Base-by-base conservation (phyloP, 345 rosid genomes). In the Iberis pinnata region DNA sequence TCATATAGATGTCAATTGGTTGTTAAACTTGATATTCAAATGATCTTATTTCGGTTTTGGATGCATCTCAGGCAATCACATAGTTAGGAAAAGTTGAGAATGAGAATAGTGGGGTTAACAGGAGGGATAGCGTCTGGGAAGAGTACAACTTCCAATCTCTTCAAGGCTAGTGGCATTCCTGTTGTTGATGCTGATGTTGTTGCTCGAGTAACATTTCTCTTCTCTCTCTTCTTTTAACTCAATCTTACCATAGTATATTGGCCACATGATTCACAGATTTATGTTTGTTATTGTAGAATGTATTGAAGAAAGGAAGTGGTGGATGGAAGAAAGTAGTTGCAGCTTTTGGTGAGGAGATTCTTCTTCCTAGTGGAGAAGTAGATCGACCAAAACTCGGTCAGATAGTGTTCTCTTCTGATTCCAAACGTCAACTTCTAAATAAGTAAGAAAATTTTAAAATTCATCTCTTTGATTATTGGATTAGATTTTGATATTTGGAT, bases 101-200 rank as follows among this genome's bases (percentile, higher is more conserved):
- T 84, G 98, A 79, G 98, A 73, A 64, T 84, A 16, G 89, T 84
- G 0, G 93, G 96, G 14, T 64, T 87, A 56, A 90, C 95, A 0
- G 98, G 98, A 43, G 98, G 95, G 58, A 90, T 90, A 42, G 79
- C 89, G 1, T 87, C 95, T 0, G 98, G 96, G 39, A 90, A 90
- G 78, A 90, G 95, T 52, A 84, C 92, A 0, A 89, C 82, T 35
- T 84, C 95, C 31, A 79, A 81, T 52, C 80, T 82, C 61, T 87
- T 87, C 80, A 82, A 79, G 59, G 74, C 81, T 58, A 75, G 46
- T 60, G 80, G 73, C 18, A 69, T 87, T 53, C 95, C 89, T 12
- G 80, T 89, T 3, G 88, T 86, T 25, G 97, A 89, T 35, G 89
- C 88, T 32, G 95, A 89, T 55, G 10, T 83, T 20, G 75, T 89